A percentile compares a stretch with the other conserved stretches of the same genome.
Conservation (phyloP, 306 rosid genomes). For the Prunus dulcis region DNA sequence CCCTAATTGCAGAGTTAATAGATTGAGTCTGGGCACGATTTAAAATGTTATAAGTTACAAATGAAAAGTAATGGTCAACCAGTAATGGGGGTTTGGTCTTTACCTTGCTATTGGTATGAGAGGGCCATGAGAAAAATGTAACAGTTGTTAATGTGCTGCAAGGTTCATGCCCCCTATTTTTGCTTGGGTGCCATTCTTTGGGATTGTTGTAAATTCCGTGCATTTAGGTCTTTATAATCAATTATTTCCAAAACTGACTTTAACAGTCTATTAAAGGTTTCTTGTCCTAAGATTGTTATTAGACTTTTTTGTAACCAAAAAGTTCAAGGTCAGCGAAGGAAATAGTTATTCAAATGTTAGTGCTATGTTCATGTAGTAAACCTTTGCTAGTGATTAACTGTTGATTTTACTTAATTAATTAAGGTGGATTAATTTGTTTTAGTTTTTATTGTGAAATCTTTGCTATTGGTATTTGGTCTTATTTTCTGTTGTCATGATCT, state of each 20-base stretch:
- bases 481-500: constrained; percentile 13
- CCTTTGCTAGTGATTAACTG: not conserved
- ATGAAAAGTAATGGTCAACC: not conserved
- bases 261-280: not conserved
- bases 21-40: not conserved
- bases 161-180: not conserved
- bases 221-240: not conserved
- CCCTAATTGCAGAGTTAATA: not conserved
- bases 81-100: not conserved
- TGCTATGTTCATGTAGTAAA: not conserved
- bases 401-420: not conserved
- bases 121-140: not conserved
- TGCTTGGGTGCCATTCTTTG: not conserved
- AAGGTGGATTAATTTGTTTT: not conserved
- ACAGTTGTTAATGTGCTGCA: not conserved
- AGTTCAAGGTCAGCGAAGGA: not conserved
- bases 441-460: too few relatives aligned
- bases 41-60: not conserved
- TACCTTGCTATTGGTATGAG: not conserved
- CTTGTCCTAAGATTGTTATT: not conserved
- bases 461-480: not conserved
- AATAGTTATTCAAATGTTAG: not conserved
- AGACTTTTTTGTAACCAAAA: not conserved
- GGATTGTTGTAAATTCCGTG: not conserved
- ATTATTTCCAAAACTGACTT: not conserved